phyloP scores from a whole-genome alignment of 2,329 filamentous ascomycete genomes.

The Diaporthe humulicola region DNA sequence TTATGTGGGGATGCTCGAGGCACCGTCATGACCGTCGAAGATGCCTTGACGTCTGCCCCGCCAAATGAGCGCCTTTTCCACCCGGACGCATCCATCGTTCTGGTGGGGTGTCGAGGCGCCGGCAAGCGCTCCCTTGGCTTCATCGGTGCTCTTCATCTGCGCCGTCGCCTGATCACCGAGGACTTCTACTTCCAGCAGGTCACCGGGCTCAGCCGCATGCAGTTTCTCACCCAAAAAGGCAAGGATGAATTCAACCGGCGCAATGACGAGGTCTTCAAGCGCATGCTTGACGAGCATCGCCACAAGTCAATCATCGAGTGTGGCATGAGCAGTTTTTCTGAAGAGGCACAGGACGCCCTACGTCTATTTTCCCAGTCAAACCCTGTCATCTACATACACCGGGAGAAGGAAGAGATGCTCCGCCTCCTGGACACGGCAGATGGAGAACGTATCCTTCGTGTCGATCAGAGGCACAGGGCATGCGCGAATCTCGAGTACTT shows the following conservation, averaged over 20 bases:
- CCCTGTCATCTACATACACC: conserved; percentile 77
- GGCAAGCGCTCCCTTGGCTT: conserved; percentile 81
- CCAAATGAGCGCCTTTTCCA: conserved; percentile 62
- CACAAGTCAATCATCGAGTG: conserved; percentile 78
- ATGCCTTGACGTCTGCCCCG: conserved; percentile 45
- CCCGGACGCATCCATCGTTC: conserved; percentile 75
- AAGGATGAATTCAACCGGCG: conserved; percentile 72
- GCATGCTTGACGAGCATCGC: conserved; percentile 70
- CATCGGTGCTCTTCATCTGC: conserved; percentile 77
- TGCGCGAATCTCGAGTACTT: conserved; percentile 81
- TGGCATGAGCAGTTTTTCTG: conserved; percentile 73
- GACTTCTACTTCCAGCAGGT: conserved; percentile 76
- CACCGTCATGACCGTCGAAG: conserved; percentile 46
- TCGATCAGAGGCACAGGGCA: conserved; percentile 67
- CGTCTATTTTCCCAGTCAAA: conserved; percentile 72
- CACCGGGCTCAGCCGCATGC: conserved; percentile 71
- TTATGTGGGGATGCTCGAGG: conserved; percentile 28
- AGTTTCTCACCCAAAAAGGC: conserved; percentile 73
- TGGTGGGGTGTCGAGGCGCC: conserved; percentile 78
- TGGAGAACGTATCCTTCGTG: conserved; percentile 68
- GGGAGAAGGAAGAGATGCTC: conserved; percentile 74
- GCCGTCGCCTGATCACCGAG: conserved; percentile 75
- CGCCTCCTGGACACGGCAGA: conserved; percentile 67
- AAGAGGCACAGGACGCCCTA: conserved; percentile 69
- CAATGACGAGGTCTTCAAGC: conserved; percentile 72